Conservation (phyloP, 2,329 filamentous ascomycete species). For the Pseudogymnoascus sp. region DNA sequence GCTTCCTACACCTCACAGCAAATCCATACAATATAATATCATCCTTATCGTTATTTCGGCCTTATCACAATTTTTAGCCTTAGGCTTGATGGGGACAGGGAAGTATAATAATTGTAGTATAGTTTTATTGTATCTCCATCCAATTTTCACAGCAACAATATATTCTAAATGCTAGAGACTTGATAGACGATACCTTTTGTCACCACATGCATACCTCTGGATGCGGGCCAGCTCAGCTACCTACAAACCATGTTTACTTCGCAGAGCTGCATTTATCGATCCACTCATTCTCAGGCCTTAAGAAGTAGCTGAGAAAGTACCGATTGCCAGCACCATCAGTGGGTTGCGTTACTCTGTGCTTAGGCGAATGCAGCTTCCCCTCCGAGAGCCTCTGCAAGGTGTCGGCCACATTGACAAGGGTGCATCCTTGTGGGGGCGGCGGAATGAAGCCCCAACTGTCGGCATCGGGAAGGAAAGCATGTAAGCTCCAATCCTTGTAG, state of each 20-base stretch:
- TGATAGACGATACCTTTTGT: background rate
- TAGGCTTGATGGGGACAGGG: background rate
- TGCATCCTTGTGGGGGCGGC: conserved; percentile 16
- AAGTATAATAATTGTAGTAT: background rate
- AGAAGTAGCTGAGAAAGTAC: conserved; percentile 24
- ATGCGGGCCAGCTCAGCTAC: background rate
- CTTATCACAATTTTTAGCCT: background rate
- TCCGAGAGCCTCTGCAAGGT: conserved; percentile 20
- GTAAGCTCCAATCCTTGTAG: conserved; percentile 18
- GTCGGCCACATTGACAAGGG: conserved; percentile 23
- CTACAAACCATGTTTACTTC: background rate
- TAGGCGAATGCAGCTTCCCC: conserved; percentile 20
- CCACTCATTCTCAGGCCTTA: conserved; percentile 20
- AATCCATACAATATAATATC: background rate
- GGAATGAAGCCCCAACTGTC: conserved; percentile 15
- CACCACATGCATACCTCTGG: background rate
- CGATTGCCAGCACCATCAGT: conserved; percentile 20
- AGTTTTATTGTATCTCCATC: background rate
- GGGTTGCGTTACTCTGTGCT: conserved; percentile 23
- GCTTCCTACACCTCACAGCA: background rate
- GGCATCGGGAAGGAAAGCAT: conserved; percentile 8
- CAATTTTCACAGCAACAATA: background rate
- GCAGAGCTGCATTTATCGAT: conserved; percentile 14
- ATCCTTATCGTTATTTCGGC: background rate
- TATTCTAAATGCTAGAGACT: background rate